Evolutionary conservation across 768 basidiomycete genomes (phyloP), one percentile per base, ranked within the genome.

Genomic region (Boletus tylopilopsis): DNA sequence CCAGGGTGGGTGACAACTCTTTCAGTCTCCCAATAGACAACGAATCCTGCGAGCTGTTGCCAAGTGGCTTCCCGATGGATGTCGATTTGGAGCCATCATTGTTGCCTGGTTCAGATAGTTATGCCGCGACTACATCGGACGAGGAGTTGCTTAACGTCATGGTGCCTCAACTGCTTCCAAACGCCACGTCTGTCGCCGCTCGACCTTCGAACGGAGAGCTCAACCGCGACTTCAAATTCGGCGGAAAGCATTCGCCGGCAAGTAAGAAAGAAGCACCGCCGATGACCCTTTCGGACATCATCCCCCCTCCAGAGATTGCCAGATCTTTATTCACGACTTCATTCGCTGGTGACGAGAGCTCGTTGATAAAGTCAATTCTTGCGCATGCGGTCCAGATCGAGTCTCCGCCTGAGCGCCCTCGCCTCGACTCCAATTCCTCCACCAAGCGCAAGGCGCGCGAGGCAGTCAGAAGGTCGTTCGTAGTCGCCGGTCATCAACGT

Each of bases 211-310:
- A 85, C 51, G 88, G 87, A 0, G 74, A 82, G 53, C 75, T 90
- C 38, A 82, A 90, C 54, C 76, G 70, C 8, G 77, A 81, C 19
- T 90, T 91, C 77, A 85, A 76, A 60, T 91, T 90, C 51, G 87
- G 88, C 22, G 87, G 86, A 21, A 68, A 56, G 23, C 51, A 55
- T 18, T 58, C 71, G 6, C 25, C 44, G 2, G 9, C 42, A 2
- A 51, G 12, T 5, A 40, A 47, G 46, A 64, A 47, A n/a, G 54
- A 39, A 36, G 22, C 51, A 11, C 24, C 56, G 24, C 48, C 51
- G 0, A 60, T 85, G 42, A 87, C 86, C 4, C 69, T 90, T 21
- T 81, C 86, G 0, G 85, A 90, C 53, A 87, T 90, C 63, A 85
- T 90, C 42, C 87, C 87, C 6, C 80, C 86, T 0, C 74, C 76